Evolutionary conservation across 495 filamentous ascomycete genomes (phyloP).

Genomic region (Podospora bellae-mahoneyi): DNA sequence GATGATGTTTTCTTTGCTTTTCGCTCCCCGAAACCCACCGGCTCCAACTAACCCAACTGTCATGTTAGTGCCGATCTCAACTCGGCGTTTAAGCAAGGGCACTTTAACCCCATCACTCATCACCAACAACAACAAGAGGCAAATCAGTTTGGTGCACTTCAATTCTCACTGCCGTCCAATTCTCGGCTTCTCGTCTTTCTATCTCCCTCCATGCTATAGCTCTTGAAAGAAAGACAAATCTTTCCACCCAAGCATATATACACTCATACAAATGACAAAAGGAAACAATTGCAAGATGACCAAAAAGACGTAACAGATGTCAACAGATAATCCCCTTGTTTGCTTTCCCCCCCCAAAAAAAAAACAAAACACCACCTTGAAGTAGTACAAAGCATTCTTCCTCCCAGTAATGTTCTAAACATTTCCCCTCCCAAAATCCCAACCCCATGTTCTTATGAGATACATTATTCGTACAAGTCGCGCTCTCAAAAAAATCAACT

Average conservation of each 20-base stretch:
- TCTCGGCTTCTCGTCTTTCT: not conserved
- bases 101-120: not conserved
- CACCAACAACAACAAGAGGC: not conserved
- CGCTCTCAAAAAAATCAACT: not conserved
- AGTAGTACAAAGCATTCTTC: not conserved
- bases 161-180: not conserved
- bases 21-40: not conserved
- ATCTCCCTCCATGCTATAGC: not conserved
- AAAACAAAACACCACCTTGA: not conserved
- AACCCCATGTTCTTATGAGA: slow-evolving; percentile 6
- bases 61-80: not conserved
- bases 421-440: not conserved
- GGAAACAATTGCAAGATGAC: no score
- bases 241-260: not conserved
- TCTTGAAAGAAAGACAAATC: no score
- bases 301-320: not conserved
- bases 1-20: not conserved
- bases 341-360: not conserved
- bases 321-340: not conserved
- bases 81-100: not conserved
- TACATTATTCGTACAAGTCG: slow-evolving; percentile 13
- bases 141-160: not conserved
- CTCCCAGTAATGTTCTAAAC: not conserved
- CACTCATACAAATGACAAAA: not conserved
- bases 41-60: no score